Percentiles rank a stretch among this genome's conserved stretches.
Conservation (phyloP, 176 grass and related monocot species). For the Oryza punctata region DNA sequence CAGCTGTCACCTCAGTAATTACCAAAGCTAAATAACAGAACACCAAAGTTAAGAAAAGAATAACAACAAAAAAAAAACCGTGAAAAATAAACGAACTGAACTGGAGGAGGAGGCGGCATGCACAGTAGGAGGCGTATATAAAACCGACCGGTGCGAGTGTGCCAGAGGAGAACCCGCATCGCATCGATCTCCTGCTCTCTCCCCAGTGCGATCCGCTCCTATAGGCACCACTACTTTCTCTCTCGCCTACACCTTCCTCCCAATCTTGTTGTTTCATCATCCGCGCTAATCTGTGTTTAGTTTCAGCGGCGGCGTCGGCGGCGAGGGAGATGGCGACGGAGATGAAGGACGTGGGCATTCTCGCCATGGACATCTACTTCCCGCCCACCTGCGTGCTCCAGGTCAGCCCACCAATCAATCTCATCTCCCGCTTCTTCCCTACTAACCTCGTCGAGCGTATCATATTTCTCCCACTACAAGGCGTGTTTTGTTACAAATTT, state of each 20-base stretch:
- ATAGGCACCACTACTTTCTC: background rate
- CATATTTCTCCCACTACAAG: background rate
- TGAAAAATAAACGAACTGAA: background rate
- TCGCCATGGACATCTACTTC: constrained; percentile 97
- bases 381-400: constrained; percentile 81
- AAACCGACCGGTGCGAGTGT: background rate
- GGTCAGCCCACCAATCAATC: constrained; percentile 21
- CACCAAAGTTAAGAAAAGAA: background rate
- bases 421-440: background rate
- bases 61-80: background rate
- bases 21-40: background rate
- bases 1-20: background rate
- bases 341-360: constrained; percentile 70
- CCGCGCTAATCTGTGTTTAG: background rate
- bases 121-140: background rate
- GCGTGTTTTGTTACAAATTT: background rate
- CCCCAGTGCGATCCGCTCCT: constrained; percentile 29
- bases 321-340: constrained; percentile 38
- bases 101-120: no score
- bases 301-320: background rate
- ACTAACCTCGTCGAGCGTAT: background rate
- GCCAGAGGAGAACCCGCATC: background rate
- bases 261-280: no score
- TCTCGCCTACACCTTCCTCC: background rate
- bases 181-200: background rate